Percentiles rank a stretch among this genome's conserved stretches.
Evolutionary conservation across 2,329 filamentous ascomycete genomes (phyloP).

Genomic region (Pseudogymnoascus sp.): DNA sequence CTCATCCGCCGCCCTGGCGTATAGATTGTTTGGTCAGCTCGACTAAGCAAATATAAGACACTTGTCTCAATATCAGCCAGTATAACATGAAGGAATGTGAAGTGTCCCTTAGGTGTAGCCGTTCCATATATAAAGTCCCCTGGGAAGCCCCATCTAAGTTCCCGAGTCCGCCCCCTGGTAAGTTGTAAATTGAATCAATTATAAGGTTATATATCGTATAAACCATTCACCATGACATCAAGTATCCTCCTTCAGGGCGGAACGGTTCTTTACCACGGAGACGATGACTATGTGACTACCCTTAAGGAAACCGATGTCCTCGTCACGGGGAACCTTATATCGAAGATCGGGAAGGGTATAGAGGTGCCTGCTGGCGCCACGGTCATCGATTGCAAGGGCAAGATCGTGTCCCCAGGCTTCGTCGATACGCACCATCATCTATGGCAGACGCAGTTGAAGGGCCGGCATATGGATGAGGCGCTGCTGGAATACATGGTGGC

Average conservation of each 20-base stretch:
- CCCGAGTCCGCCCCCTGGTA: neutral
- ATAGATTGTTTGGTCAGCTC: neutral
- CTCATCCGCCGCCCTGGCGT: neutral
- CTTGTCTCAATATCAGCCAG: neutral
- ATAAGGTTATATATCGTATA: neutral
- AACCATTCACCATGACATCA: neutral
- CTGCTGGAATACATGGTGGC: conserved; percentile 37
- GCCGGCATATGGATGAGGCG: conserved; percentile 32
- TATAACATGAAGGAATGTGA: neutral
- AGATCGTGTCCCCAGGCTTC: conserved; percentile 32
- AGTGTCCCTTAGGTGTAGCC: neutral
- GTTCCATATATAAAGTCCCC: neutral
- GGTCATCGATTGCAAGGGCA: conserved; percentile 33
- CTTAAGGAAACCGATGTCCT: conserved; percentile 24
- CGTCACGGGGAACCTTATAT: conserved; percentile 28
- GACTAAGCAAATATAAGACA: neutral
- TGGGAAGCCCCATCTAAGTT: neutral
- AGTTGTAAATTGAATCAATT: neutral
- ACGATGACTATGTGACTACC: conserved; percentile 26
- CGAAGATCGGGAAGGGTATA: conserved; percentile 27
- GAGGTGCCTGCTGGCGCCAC: conserved; percentile 13
- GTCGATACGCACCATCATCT: conserved; percentile 31
- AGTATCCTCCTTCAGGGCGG: conserved; percentile 31
- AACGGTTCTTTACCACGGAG: conserved; percentile 30
- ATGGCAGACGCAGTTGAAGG: conserved; percentile 32